Conservation (phyloP, 169 alveolate species). For the Blepharisma undulans region DNA sequence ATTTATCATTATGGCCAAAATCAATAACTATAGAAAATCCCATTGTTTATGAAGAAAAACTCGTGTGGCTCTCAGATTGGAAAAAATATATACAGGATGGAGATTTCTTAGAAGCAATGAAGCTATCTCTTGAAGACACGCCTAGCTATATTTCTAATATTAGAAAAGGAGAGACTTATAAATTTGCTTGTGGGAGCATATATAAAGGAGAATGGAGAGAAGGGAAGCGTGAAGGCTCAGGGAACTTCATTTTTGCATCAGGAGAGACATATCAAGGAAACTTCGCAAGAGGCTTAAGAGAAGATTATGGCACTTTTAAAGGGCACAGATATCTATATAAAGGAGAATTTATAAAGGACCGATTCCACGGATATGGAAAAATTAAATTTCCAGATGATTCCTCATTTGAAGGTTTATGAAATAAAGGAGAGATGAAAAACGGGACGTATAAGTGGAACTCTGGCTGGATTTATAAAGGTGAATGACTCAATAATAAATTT, state of each 20-base stretch:
- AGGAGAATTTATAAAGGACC: conserved; percentile 23
- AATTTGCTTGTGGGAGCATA: not conserved
- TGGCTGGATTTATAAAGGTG: conserved; percentile 62
- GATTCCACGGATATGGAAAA: conserved; percentile 16
- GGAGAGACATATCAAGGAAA: not conserved
- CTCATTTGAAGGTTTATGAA: conserved; percentile 76
- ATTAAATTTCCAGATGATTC: not conserved
- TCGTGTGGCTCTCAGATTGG: not conserved
- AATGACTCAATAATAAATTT: not conserved
- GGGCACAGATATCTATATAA: conserved; percentile 1
- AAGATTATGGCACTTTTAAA: conserved; percentile 2
- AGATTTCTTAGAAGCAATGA: not conserved
- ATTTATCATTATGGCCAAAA: not conserved
- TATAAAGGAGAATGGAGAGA: conserved; percentile 16
- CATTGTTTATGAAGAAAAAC: not conserved
- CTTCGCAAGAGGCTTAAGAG: not conserved
- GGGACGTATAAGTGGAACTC: conserved; percentile 80
- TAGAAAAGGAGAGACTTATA: not conserved
- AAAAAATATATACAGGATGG: not conserved
- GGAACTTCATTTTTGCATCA: not conserved
- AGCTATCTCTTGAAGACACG: not conserved
- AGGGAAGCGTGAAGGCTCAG: conserved; percentile 17
- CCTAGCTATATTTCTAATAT: not conserved
- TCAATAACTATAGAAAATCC: not conserved
- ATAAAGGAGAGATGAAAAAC: conserved; percentile 71